These are phyloP conservation scores for Cryptococcus sp. DNA, from an alignment of 1,284 basidiomycete genomes.

Conservation along the genomic window DNA sequence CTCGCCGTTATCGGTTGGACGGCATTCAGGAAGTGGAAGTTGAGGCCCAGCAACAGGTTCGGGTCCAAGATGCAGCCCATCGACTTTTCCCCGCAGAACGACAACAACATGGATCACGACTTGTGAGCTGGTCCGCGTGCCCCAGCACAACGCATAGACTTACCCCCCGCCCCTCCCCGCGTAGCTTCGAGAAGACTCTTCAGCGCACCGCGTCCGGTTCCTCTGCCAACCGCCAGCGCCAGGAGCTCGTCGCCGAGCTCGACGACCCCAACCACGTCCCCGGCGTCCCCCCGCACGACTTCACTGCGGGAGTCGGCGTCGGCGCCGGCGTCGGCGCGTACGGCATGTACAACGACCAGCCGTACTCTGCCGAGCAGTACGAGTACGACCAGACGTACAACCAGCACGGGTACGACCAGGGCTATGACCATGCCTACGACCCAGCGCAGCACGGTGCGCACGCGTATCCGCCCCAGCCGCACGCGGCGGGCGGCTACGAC, in stretches of 20 bases:
- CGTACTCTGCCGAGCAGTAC: conserved; percentile 30
- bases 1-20: conserved; percentile 72
- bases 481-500: conserved; percentile 12
- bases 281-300: conserved; percentile 61
- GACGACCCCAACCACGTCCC: conserved; percentile 33
- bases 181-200: conserved; percentile 43
- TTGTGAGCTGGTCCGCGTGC: conserved; percentile 34
- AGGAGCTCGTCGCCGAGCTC: conserved; percentile 39
- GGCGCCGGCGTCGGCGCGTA: conserved; percentile 20
- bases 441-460: conserved; percentile 6
- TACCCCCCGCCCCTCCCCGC: neutral
- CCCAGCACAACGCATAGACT: neutral
- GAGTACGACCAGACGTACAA: conserved; percentile 27
- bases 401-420: neutral
- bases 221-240: conserved; percentile 41
- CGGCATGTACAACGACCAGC: conserved; percentile 29
- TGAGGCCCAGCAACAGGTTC: conserved; percentile 71
- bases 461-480: conserved; percentile 19
- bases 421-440: conserved; percentile 6
- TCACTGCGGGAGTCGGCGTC: conserved; percentile 62
- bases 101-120: conserved; percentile 38
- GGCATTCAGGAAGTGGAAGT: conserved; percentile 86
- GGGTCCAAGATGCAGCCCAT: conserved; percentile 60
- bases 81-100: conserved; percentile 72
- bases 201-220: conserved; percentile 35